These are phyloP conservation scores for Teratosphaeriaceae sp. DNA, from an alignment of 2,329 filamentous ascomycete genomes.

Conservation along the genomic window DNA sequence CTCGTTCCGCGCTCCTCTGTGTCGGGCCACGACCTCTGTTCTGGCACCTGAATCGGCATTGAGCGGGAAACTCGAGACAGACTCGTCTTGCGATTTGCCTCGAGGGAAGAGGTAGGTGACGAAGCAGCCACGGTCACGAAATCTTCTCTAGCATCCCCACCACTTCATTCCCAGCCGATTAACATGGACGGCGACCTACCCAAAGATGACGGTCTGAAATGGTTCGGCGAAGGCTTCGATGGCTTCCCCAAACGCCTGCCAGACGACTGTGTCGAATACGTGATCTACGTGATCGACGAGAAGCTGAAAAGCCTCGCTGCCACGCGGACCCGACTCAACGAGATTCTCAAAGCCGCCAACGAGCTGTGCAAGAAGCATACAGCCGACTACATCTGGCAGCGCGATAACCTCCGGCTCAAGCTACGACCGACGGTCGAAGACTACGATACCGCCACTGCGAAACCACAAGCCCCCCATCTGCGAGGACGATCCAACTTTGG, in stretches of 20 bases:
- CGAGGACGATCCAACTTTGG: slow-evolving; percentile 79
- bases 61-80: too few relatives aligned
- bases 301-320: slow-evolving; percentile 43
- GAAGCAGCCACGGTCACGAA: neutral
- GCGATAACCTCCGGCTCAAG: slow-evolving; percentile 69
- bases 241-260: slow-evolving; percentile 62
- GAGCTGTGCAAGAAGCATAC: slow-evolving; percentile 59
- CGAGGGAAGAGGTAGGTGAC: slow-evolving; percentile 12
- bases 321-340: slow-evolving; percentile 60
- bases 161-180: neutral
- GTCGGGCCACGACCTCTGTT: too few relatives aligned
- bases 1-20: too few relatives aligned
- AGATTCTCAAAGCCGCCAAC: slow-evolving; percentile 62
- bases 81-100: too few relatives aligned
- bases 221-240: slow-evolving; percentile 59
- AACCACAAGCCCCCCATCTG: slow-evolving; percentile 35
- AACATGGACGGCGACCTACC: slow-evolving; percentile 10
- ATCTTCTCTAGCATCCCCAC: neutral
- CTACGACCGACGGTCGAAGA: slow-evolving; percentile 42
- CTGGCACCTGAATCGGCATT: too few relatives aligned
- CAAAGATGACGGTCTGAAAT: slow-evolving; percentile 52
- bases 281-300: slow-evolving; percentile 63
- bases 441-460: slow-evolving; percentile 28
- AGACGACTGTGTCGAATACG: slow-evolving; percentile 82
- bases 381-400: slow-evolving; percentile 93